Conservation (phyloP, 805 yeast genomes). For the Metschnikowia kofuensis region DNA sequence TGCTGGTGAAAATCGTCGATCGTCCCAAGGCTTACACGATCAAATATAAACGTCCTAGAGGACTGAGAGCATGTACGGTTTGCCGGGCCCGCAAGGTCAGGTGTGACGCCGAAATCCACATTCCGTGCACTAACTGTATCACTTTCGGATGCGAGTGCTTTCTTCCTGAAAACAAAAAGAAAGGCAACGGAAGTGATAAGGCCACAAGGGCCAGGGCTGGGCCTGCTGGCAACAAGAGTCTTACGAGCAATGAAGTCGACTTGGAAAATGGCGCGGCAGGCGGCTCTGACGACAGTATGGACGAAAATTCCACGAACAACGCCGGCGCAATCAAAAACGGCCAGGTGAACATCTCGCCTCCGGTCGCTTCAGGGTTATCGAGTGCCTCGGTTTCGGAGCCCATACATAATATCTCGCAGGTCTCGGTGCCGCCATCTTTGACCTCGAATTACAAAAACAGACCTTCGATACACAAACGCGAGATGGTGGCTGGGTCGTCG, state of each 20-base stretch:
- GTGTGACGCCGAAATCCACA: conserved; percentile 62
- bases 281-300: too few relatives aligned
- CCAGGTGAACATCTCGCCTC: neutral
- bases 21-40: conserved; percentile 36
- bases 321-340: neutral
- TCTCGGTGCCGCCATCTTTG: conserved; percentile 42
- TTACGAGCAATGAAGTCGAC: neutral
- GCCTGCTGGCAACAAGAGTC: neutral
- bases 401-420: conserved; percentile 40
- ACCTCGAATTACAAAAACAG: conserved; percentile 39
- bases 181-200: conserved; percentile 22
- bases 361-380: neutral
- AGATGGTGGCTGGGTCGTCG: conserved; percentile 20
- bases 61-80: conserved; percentile 72
- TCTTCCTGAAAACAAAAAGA: conserved; percentile 58
- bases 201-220: conserved; percentile 12
- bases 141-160: conserved; percentile 71
- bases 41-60: conserved; percentile 54
- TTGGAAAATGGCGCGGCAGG: too few relatives aligned
- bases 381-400: conserved; percentile 25
- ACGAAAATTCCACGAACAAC: too few relatives aligned
- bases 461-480: conserved; percentile 37
- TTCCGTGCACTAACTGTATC: conserved; percentile 60
- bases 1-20: neutral
- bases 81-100: conserved; percentile 79